Evolutionary conservation across 495 filamentous ascomycete species (phyloP).

Genomic region (Podospora pseudocomata): DNA sequence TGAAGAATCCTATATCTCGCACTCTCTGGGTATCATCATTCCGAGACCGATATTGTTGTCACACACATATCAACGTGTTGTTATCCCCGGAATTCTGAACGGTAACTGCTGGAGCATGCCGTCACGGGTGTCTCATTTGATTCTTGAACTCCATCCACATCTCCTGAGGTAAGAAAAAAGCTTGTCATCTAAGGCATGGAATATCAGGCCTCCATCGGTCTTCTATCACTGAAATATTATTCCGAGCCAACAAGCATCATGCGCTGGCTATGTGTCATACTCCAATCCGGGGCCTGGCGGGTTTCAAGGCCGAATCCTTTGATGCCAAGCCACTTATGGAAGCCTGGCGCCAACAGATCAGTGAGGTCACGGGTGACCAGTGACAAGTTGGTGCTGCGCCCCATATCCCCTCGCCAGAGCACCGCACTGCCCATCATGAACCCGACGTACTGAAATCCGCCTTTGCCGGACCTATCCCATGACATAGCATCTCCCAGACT

Average conservation of each 20-base stretch:
- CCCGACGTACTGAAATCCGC: neutral
- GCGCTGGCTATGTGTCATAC: neutral
- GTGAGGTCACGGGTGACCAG: neutral
- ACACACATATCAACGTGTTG: no score
- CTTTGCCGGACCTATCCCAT: neutral
- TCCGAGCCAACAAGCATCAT: neutral
- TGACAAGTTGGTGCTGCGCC: neutral
- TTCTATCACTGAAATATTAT: neutral
- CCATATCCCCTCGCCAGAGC: neutral
- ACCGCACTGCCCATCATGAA: neutral
- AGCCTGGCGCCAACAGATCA: neutral
- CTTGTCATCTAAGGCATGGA: neutral
- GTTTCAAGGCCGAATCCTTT: neutral
- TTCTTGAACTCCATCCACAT: no score
- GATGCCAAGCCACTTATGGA: neutral
- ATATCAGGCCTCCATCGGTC: neutral
- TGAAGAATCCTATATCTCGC: no score
- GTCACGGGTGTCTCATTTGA: no score
- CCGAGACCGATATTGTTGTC: no score
- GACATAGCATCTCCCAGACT: neutral
- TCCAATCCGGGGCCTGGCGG: neutral
- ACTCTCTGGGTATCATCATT: no score
- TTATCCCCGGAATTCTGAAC: no score
- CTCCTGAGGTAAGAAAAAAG: neutral
- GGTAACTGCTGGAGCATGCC: no score